These are phyloP conservation scores for Mucor irregularis DNA, from an alignment of 371 early-diverging fungal species.

Conservation along the genomic window DNA sequence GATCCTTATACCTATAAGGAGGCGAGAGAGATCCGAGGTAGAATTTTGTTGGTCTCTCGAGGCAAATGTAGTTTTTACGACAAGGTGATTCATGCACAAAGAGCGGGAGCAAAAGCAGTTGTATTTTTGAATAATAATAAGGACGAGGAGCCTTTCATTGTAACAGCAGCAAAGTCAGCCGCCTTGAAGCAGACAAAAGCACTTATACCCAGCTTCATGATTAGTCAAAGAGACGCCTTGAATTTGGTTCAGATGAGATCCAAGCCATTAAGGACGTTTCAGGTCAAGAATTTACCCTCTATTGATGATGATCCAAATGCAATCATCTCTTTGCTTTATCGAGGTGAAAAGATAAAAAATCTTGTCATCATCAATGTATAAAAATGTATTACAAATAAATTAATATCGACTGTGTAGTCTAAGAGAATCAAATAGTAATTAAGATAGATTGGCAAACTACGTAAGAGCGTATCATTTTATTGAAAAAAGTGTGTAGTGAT, in stretches of 20 bases:
- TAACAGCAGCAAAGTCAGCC: too few relatives aligned
- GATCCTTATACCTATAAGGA: constrained; percentile 27
- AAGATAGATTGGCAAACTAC: too few relatives aligned
- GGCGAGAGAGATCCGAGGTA: constrained; percentile 20
- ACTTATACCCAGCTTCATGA: constrained; percentile 12
- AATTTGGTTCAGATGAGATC: neutral
- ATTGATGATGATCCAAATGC: constrained; percentile 5
- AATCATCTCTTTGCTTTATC: neutral
- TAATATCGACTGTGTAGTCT: neutral
- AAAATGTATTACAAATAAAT: neutral
- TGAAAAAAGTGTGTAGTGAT: too few relatives aligned
- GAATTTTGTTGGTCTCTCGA: constrained; percentile 46
- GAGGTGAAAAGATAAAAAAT: neutral
- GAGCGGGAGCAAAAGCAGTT: constrained; percentile 49
- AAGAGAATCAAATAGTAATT: too few relatives aligned
- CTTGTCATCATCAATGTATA: neutral
- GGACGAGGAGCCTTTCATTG: neutral
- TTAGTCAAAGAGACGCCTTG: neutral
- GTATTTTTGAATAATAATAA: constrained; percentile 31
- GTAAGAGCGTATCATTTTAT: too few relatives aligned
- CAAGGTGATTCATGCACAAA: constrained; percentile 49
- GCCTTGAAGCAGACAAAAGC: too few relatives aligned
- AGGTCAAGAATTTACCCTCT: neutral
- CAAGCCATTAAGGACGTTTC: neutral
- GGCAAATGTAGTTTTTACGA: constrained; percentile 51